Evolutionary conservation across 2,329 filamentous ascomycete genomes (phyloP), one percentile per base, ranked within the genome.

Genomic region (Leptosphaerulina australis): DNA sequence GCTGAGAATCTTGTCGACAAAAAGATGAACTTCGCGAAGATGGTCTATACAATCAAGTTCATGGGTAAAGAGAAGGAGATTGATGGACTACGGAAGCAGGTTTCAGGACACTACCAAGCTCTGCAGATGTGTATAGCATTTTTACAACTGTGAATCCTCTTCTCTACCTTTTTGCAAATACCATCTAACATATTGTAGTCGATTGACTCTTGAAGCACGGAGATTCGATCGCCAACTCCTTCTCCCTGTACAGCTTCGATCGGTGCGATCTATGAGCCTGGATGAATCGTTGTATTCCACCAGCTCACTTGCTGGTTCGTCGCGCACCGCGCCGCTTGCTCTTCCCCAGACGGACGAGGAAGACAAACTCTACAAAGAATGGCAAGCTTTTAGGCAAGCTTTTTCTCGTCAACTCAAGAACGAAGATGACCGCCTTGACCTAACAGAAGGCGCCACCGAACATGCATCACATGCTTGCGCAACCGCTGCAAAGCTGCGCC

Each of bases 51-150:
- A 5, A 61, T 70, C 44, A 62, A 60, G 38, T 70, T 67, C 25
- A 70, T 70, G 39, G 66, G 66, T 1, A 69, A 66, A 53, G 67
- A 70, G 50, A 69, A 67, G 29, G 67, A 70, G 39, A 63, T 70
- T 12, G 61, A 67, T 18, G 57, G 60, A 2, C 45, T 69, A 18
- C 55, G 66, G 8, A 65, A 63, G 35, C 59, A 65, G 28, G 66
- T 70, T 29, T 61, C 53, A 5, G 62, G 64, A 1, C 66, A 70
- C 38, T 69, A 62, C 40, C 64, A 69, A 34, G 62, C 66, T 5
- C 35, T 69, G 7, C 62, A 69, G 29, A 61, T 70, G 63, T 69
- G 66, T 34, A 66, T 66, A 12, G 61, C 60, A 2, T 69, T 68
- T 37, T 36, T 70, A 12, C 63, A 69, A 29, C 44, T 69, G 66